These are phyloP conservation scores for Zanthoxylum bungeanum DNA, from an alignment of 345 rosid genomes.

Conservation along the genomic window DNA sequence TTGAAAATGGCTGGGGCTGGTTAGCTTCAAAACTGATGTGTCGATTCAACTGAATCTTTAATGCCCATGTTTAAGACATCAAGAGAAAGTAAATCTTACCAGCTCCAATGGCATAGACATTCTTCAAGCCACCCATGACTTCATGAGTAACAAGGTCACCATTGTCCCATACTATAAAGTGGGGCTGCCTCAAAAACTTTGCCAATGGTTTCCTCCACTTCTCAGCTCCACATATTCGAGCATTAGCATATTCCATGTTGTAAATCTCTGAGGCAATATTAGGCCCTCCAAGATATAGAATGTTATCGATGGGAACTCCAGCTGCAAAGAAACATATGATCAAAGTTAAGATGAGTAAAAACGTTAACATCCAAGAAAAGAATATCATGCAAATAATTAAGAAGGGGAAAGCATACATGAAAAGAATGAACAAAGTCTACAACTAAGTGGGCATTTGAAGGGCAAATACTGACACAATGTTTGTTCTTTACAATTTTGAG, in stretches of 20 bases:
- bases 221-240: constrained; percentile 91
- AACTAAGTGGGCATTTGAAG: neutral
- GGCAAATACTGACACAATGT: neutral
- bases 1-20: neutral
- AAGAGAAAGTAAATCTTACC: constrained; percentile 41
- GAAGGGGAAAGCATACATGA: neutral
- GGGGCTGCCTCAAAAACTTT: constrained; percentile 84
- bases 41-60: neutral
- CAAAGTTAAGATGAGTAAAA: neutral
- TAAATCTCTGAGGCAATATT: constrained; percentile 96
- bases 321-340: constrained; percentile 40
- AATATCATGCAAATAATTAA: neutral
- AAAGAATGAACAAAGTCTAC: neutral
- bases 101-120: constrained; percentile 99
- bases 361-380: neutral
- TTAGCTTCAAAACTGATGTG: neutral
- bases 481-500: neutral
- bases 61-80: neutral
- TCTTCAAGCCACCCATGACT: constrained; percentile 99
- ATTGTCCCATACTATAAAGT: constrained; percentile 95
- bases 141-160: constrained; percentile 97
- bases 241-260: constrained; percentile 94
- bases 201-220: constrained; percentile 95
- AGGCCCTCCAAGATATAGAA: constrained; percentile 95
- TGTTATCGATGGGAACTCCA: constrained; percentile 72